A percentile compares a stretch with the other conserved stretches of the same genome.
Conservation (phyloP, 345 rosid species). For the Corymbia maculata region DNA sequence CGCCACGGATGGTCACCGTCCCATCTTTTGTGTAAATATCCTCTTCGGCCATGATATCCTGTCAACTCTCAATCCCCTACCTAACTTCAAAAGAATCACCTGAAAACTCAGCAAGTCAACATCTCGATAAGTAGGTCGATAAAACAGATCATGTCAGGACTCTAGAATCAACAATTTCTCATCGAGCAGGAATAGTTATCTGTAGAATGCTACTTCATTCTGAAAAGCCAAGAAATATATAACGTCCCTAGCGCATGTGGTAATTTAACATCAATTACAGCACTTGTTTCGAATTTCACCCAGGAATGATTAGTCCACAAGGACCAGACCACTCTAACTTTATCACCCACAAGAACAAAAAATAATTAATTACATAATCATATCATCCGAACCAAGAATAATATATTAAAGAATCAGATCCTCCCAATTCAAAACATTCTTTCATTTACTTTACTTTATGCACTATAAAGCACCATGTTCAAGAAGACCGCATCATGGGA, state of each 20-base stretch:
- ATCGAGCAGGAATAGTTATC: neutral
- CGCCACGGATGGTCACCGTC: conserved; percentile 51
- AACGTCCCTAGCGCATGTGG: neutral
- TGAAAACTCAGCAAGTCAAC: neutral
- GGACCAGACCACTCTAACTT: neutral
- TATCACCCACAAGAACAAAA: neutral
- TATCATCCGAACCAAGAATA: neutral
- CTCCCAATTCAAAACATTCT: neutral
- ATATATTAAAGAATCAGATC: neutral
- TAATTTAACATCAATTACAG: neutral
- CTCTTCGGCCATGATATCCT: conserved; percentile 39
- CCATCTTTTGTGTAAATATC: conserved; percentile 66
- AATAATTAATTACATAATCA: neutral
- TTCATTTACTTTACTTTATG: neutral
- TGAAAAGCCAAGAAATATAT: neutral
- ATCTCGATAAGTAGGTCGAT: neutral
- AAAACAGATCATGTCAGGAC: neutral
- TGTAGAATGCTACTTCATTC: neutral
- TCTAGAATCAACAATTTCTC: neutral
- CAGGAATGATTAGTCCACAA: neutral
- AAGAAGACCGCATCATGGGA: neutral
- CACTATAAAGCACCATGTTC: neutral
- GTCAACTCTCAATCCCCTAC: neutral
- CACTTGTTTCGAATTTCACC: neutral
- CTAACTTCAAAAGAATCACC: neutral